phyloP scores from a whole-genome alignment of 1,139 yeast genomes.

The Geotrichum citri-aurantii region DNA sequence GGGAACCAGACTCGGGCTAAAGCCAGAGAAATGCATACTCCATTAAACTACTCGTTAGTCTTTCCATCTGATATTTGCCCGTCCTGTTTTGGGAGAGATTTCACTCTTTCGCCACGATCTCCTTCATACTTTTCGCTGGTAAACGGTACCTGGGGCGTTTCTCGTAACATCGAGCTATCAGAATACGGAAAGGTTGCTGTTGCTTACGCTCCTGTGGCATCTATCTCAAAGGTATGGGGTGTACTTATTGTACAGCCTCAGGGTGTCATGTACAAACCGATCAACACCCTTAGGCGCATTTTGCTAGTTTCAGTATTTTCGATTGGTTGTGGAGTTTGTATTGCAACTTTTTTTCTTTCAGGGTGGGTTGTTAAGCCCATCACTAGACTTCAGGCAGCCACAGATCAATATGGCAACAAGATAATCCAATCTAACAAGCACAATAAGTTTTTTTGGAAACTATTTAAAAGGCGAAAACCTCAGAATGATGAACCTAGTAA shows the following conservation, averaged over 20 bases:
- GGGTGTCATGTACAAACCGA: conserved; percentile 57
- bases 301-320: conserved; percentile 76
- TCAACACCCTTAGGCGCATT: conserved; percentile 57
- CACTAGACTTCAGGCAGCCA: conserved; percentile 73
- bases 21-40: conserved; percentile 8
- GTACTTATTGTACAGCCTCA: conserved; percentile 64
- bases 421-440: neutral
- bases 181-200: conserved; percentile 51
- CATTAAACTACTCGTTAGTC: conserved; percentile 24
- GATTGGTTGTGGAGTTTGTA: conserved; percentile 69
- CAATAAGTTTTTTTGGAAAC: neutral
- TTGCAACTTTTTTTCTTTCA: conserved; percentile 74
- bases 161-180: conserved; percentile 42
- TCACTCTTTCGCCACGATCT: conserved; percentile 19
- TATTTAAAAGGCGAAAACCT: neutral
- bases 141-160: conserved; percentile 45
- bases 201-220: conserved; percentile 57
- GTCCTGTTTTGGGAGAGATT: conserved; percentile 21
- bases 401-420: conserved; percentile 47
- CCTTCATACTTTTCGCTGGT: conserved; percentile 34
- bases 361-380: conserved; percentile 87
- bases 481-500: neutral
- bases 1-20: conserved; percentile 10
- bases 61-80: conserved; percentile 17
- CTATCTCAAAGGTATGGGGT: conserved; percentile 57